Evolutionary conservation across 305 asterid species (phyloP).

Genomic region (Solanum hybrid): DNA sequence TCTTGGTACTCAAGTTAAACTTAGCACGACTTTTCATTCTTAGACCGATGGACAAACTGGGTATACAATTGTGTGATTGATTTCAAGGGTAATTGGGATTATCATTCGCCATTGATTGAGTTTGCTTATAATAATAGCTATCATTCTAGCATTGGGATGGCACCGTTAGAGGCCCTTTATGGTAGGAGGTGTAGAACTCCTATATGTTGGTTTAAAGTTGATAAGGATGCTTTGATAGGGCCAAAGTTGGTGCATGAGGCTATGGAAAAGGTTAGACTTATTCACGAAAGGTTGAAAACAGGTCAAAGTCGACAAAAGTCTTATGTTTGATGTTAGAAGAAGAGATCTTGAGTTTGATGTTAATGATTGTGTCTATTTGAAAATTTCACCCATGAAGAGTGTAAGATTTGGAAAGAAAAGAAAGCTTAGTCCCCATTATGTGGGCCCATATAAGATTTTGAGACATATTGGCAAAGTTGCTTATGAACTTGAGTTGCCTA

Average conservation of each 20-base stretch:
- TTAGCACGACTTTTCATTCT: not conserved
- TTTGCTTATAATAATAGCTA: not conserved
- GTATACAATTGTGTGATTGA: not conserved
- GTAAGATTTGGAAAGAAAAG: not conserved
- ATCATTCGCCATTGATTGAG: not conserved
- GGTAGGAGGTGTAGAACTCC: not conserved
- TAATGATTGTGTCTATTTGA: not conserved
- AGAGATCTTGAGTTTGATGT: not conserved
- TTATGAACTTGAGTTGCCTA: not conserved
- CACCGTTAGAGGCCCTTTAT: not conserved
- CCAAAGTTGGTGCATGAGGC: not conserved
- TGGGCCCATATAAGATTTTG: not conserved
- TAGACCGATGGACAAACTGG: not conserved
- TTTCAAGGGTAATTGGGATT: not conserved
- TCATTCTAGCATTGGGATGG: not conserved
- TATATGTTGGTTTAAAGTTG: not conserved
- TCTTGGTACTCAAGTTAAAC: not conserved
- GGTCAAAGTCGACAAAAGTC: not conserved
- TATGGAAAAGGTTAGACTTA: not conserved
- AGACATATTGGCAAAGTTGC: not conserved
- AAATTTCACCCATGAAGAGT: not conserved
- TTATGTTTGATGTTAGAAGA: not conserved
- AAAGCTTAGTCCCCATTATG: not conserved
- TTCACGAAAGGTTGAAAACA: not conserved
- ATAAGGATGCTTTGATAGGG: not conserved